Evolutionary conservation across 345 rosid species (phyloP), one percentile per base, ranked within the genome.

Genomic region (Boechera retrofracta): DNA sequence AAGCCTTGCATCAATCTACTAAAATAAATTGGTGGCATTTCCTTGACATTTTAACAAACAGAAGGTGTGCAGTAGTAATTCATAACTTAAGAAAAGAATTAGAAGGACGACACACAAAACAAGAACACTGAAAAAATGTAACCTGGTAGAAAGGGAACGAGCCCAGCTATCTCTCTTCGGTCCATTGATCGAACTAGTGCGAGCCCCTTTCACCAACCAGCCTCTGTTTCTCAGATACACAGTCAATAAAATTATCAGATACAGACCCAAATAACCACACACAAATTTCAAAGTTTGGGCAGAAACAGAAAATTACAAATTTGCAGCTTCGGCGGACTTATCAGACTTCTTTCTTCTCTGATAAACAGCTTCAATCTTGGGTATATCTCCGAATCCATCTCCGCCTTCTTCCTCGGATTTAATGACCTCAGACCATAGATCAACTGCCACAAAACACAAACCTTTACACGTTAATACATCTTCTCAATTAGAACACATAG

Each of bases 81-180:
- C 64, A 42, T n/a, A 76, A 29, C 71, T 35, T 52, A 7, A 49
- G n/a, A 45, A 63, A 6, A 10, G n/a, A 42, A 39, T 36, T 13
- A n/a, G 11, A 61, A 4, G 54, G 10, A 6, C 36, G 16, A 77
- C 10, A 41, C 1, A 12, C 13, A 62, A 5, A 41, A 47, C 16
- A 59, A 33, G 6, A 58, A 29, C 8, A 36, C 9, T 4, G 28
- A 21, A 21, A 38, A 29, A 1, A 78, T 31, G 31, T 13, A 51
- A 95, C 99, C 98, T 92, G 82, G 87, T 89, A 67, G 99, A 95
- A 72, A 95, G 96, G 1, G 97, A 83, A 51, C 96, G 94, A 79
- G 89, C 84, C 99, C 98, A 90, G 83, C 98, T 95, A 76, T 85
- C 64, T 71, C 98, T 84, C 88, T 88, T 87, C 0, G 56, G 74